Conservation (phyloP, 352 stramenopile species). For the Globisporangium viniferum region DNA sequence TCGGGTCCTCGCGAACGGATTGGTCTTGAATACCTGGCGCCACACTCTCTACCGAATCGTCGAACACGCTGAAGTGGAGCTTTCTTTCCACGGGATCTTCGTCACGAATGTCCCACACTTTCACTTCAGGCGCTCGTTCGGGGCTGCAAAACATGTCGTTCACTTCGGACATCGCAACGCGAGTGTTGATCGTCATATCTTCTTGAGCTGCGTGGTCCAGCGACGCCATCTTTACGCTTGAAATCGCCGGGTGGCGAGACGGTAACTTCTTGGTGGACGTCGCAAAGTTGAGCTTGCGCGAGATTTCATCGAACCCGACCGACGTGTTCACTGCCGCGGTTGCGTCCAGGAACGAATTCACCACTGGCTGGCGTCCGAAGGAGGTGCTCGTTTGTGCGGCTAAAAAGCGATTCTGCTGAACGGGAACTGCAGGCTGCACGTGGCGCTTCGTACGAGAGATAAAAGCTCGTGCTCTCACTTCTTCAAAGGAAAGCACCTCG, state of each 20-base stretch:
- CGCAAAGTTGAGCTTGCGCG: constrained; percentile 23
- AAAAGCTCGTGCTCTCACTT: constrained; percentile 53
- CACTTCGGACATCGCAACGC: constrained; percentile 78
- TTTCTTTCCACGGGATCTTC: constrained; percentile 77
- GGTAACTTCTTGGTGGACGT: constrained; percentile 18
- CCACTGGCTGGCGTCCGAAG: neutral
- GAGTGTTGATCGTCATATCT: constrained; percentile 88
- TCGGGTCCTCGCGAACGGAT: constrained; percentile 39
- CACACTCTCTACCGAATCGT: constrained; percentile 74
- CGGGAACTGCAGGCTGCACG: neutral
- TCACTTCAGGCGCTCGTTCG: constrained; percentile 34
- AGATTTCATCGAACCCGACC: constrained; percentile 15
- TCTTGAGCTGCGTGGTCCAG: constrained; percentile 54
- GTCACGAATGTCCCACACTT: constrained; percentile 45
- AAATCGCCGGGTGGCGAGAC: constrained; percentile 6
- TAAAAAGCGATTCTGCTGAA: constrained; percentile 27
- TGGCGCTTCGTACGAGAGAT: constrained; percentile 13
- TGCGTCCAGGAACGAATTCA: constrained; percentile 21
- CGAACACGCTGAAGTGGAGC: constrained; percentile 81
- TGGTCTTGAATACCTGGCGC: constrained; percentile 46
- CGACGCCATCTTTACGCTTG: constrained; percentile 16
- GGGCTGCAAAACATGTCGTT: constrained; percentile 88
- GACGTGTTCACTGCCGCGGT: constrained; percentile 11
- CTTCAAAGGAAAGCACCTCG: constrained; percentile 74
- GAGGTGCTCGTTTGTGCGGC: neutral